These are phyloP conservation scores for Erodium trifolium DNA, from an alignment of 441 rosid species.

Conservation along the genomic window DNA sequence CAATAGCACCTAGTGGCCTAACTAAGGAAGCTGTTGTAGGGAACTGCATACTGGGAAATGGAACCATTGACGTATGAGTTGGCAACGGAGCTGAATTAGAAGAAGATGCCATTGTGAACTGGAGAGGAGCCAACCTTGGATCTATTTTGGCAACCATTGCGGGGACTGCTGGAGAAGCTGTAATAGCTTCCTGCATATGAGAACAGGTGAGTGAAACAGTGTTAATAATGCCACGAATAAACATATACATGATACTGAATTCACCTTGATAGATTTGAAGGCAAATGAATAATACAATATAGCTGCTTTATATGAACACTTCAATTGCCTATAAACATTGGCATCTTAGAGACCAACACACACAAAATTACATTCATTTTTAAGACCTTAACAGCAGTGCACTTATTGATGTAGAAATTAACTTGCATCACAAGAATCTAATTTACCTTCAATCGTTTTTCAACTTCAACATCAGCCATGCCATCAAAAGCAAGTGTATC, in stretches of 20 bases:
- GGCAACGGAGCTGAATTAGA: conserved; percentile 44
- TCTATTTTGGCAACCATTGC: conserved; percentile 45
- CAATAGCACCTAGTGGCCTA: conserved; percentile 13
- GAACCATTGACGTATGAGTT: conserved; percentile 38
- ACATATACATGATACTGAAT: background rate
- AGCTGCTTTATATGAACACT: conserved; percentile 78
- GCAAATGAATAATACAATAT: conserved; percentile 1
- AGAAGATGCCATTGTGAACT: conserved; percentile 51
- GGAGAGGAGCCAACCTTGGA: conserved; percentile 54
- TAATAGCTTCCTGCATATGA: conserved; percentile 62
- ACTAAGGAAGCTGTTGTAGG: conserved; percentile 2
- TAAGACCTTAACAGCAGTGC: background rate
- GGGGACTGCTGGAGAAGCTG: conserved; percentile 52
- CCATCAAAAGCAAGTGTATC: conserved; percentile 60
- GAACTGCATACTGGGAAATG: conserved; percentile 8
- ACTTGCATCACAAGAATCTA: conserved; percentile 17
- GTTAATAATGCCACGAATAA: conserved; percentile 10
- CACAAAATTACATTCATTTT: background rate
- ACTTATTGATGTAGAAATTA: no score
- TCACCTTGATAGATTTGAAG: background rate
- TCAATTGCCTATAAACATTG: background rate
- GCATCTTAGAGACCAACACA: background rate
- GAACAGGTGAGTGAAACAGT: conserved; percentile 5
- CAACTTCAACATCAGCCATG: conserved; percentile 73
- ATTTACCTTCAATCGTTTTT: conserved; percentile 53